A percentile compares a stretch with the other conserved stretches of the same genome.
These are phyloP conservation scores for Mucor circinelloides DNA, from an alignment of 371 early-diverging fungal species.

Conservation along the genomic window DNA sequence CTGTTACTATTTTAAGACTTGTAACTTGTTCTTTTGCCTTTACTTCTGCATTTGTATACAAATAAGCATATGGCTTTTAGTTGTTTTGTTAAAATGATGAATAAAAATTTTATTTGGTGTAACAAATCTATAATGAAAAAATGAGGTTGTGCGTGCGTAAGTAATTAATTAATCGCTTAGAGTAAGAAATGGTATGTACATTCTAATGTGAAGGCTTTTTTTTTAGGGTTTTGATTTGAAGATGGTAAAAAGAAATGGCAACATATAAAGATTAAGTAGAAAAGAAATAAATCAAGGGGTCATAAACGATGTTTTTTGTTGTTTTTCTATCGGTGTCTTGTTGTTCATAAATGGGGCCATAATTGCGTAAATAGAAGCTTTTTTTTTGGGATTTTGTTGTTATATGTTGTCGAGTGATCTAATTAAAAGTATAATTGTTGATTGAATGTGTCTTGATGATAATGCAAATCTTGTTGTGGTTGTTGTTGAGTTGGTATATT, in stretches of 20 bases:
- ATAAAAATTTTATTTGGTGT: conserved; percentile 9
- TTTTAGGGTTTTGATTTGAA: not conserved
- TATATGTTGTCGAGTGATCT: not conserved
- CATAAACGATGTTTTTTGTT: not conserved
- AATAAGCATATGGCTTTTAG: not conserved
- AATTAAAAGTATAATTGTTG: conserved; percentile 2
- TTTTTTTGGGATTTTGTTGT: conserved; percentile 3
- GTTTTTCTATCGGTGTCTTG: not conserved
- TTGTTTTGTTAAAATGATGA: not conserved
- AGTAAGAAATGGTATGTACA: conserved; percentile 7
- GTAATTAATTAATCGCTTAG: not conserved
- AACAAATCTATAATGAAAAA: conserved; percentile 4
- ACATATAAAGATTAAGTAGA: not conserved
- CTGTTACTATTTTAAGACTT: conserved; percentile 1
- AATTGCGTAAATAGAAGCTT: not conserved
- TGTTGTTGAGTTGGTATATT: conserved; percentile 8
- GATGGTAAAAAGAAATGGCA: not conserved
- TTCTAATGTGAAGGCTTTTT: conserved; percentile 3
- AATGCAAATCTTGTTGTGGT: not conserved
- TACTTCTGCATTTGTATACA: not conserved
- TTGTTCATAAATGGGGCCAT: not conserved
- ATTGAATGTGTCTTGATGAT: not conserved
- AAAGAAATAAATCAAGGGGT: conserved; percentile 1
- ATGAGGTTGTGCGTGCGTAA: conserved; percentile 4
- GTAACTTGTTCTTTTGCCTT: not conserved